Evolutionary conservation across 176 grass and related monocot species (phyloP).

Genomic region (Avena insularis): DNA sequence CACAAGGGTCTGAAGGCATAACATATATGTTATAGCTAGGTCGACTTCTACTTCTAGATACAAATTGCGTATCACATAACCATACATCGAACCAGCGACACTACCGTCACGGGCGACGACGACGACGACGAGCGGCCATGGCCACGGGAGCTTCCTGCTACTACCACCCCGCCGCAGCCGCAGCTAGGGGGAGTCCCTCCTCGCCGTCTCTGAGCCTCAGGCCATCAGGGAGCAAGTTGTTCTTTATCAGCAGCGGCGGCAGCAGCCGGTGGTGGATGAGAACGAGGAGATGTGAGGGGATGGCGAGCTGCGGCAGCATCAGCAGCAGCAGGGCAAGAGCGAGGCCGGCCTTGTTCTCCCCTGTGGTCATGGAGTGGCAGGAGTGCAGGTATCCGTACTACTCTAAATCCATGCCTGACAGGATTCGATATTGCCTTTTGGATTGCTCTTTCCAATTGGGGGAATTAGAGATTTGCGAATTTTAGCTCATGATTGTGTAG

Average conservation of each 20-base stretch:
- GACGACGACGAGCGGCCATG: conserved; percentile 29
- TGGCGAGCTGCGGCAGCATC: conserved; percentile 14
- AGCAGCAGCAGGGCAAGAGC: conserved; percentile 6
- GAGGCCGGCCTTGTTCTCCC: conserved; percentile 45
- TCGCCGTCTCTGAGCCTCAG: conserved; percentile 32
- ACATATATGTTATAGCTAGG: no score
- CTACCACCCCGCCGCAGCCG: conserved; percentile 36
- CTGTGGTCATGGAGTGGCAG: conserved; percentile 59
- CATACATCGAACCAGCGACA: conserved; percentile 13
- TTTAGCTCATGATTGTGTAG: background rate
- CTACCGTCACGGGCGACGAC: background rate
- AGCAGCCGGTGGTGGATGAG: conserved; percentile 53
- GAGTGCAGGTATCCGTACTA: conserved; percentile 50
- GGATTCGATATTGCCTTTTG: background rate
- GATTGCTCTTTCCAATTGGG: background rate
- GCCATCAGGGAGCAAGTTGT: conserved; percentile 38
- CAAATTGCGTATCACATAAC: background rate
- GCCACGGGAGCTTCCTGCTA: conserved; percentile 44
- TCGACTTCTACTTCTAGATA: no score
- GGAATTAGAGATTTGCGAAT: background rate
- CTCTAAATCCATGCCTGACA: background rate
- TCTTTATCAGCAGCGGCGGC: conserved; percentile 30
- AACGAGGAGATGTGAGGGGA: conserved; percentile 45
- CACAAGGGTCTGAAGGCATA: no score
- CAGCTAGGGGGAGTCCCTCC: conserved; percentile 1